Evolutionary conservation across 768 basidiomycete genomes (phyloP), one percentile per base, ranked within the genome.

Genomic region (Boletus rufocinnamomeus): DNA sequence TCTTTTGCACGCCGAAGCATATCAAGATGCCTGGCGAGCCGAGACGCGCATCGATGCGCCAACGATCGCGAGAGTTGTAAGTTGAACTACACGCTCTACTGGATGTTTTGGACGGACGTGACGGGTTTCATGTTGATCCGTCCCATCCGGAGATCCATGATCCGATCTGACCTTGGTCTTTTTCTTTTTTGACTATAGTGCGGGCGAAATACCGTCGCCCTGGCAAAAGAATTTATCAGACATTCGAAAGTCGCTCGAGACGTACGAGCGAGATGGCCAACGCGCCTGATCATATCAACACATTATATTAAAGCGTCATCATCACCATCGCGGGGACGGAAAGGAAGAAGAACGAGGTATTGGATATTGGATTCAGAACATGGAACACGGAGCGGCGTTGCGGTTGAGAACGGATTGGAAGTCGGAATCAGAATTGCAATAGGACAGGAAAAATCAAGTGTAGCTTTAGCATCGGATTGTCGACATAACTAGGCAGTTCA

Each of bases 1-100:
- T 85, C 62, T 72, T 84, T 69, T 76, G 82, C 66, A 80, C 82
- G 25, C 83, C 83, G 44, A 75, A 74, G 60, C 77, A 76, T 55
- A 77, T 85, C 54, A 81, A 79, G 61, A 73, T 85, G 52, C 83
- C 83, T 14, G 77, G 78, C 32, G 78, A 80, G 49, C 43, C 67
- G 23, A 50, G 60, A 45, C 62, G 57, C 48, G 47, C n/a, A 9
- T 61, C 57, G 13, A 59, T 62, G 63, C 71, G 67, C 43, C 71
- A 65, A 32, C 66, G 61, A 38, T 59, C 67, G 40, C 69, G 52
- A 11, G 65, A 70, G 13, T 63, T 72, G 71, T 72, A 25, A 47
- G 70, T 61, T 6, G 21, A 16, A 6, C 11, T 7, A 3, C 14
- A 45, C 44, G 10, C 5, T 16, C 7, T 19, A 4, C 10, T 27